Base-by-base conservation (phyloP, 1,284 basidiomycete genomes). In the Sanghuangporus sanghuang region DNA sequence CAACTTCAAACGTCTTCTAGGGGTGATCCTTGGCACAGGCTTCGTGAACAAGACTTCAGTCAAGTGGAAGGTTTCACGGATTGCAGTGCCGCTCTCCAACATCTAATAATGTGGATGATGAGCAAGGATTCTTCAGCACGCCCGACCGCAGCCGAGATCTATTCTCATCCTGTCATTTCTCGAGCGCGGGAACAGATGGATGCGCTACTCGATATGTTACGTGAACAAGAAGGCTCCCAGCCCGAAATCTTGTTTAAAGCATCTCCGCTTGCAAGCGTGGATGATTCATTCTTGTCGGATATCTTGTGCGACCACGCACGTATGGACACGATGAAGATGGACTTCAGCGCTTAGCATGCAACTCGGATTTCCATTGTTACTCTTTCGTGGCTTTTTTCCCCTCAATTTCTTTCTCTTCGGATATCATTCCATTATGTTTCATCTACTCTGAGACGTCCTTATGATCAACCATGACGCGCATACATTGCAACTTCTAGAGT, bases 11-110 rank as follows among this genome's bases (percentile, higher is more conserved):
- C 42, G 9, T 55, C 62, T 66, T 73, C 60, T 71, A 93, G 90
- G 77, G 90, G 91, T 38, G 93, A 93, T 68, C 85, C 91, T 1
- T 99, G 97, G 97, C 95, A 97, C 71, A 89, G 92, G 68, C 82
- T 99, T 49, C 89, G 97, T 57, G 86, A 86, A 64, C 92, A 97
- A 75, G 93, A 99, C 77, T 95, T 98, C 72, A 86, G 87, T 56
- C 93, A 96, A 71, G 89, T 98, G 60, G 90, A 95, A 73, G 79
- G 8, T 12, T 38, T 66, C 57, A 40, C 46, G 2, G 81, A 83
- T n/a, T 84, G 90, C 32, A 93, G 89, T 68, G 79, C 82, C 0
- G 86, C 89, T 68, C 77, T 98, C 56, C 79, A 88, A 66, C 81
- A 80, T 54, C 78, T 97, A 67, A 87, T 96, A 70, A 83, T 78